Conservation (phyloP, 495 filamentous ascomycete species). For the Lindgomyces ingoldianus region DNA sequence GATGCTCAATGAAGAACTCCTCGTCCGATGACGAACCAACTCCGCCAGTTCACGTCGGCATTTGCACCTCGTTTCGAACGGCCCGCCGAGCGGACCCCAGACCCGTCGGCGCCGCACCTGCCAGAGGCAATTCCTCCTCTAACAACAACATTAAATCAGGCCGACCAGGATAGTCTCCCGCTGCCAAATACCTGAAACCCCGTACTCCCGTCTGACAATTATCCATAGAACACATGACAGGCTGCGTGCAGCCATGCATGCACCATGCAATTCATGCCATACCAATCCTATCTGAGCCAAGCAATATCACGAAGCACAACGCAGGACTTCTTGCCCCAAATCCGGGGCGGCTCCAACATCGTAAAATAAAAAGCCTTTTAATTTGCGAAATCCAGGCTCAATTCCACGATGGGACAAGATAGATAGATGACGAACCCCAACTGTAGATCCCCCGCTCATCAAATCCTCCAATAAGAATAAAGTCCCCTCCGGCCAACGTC, state of each 20-base stretch:
- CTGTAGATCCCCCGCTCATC: constrained; percentile 27
- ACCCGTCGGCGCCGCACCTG: not conserved
- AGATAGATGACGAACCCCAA: not conserved
- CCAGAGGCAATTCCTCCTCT: too few species aligned
- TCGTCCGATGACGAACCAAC: too few species aligned
- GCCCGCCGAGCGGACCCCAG: not conserved
- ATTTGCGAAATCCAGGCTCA: constrained; percentile 16
- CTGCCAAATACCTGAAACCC: constrained; percentile 6
- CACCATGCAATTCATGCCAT: not conserved
- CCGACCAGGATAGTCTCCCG: not conserved
- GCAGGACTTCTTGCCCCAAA: not conserved
- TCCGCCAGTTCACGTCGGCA: too few species aligned
- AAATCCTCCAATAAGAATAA: constrained; percentile 16
- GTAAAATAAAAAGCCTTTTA: constrained; percentile 11
- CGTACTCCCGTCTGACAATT: too few species aligned
- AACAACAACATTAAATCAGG: too few species aligned
- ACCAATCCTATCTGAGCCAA: not conserved
- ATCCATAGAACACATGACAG: constrained; percentile 9
- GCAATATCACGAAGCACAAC: not conserved
- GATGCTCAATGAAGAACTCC: too few species aligned
- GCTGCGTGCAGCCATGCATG: not conserved
- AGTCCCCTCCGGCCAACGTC: not conserved
- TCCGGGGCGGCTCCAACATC: not conserved
- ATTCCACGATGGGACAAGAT: not conserved
- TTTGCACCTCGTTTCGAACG: too few species aligned